Evolutionary conservation across 306 rosid species (phyloP).

Genomic region (Castanospermum australe): DNA sequence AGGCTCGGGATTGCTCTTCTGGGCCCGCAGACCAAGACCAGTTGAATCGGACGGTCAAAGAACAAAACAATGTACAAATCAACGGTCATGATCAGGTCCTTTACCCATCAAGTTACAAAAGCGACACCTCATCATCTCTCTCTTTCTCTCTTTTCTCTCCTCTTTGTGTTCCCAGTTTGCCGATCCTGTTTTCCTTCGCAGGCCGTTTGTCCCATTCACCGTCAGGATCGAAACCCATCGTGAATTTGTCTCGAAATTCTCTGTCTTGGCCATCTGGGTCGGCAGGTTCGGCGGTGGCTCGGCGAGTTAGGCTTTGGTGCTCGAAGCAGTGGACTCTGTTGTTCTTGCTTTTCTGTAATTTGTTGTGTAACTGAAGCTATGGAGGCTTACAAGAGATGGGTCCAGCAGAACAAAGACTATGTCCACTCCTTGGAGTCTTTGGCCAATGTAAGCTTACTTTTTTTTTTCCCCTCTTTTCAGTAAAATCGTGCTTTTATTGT

Average conservation of each 20-base stretch:
- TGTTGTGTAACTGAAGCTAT: constrained; percentile 32
- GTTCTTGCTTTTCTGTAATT: neutral
- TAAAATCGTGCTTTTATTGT: neutral
- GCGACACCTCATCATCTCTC: too few species aligned
- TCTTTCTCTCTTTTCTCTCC: too few species aligned
- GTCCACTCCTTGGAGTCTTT: constrained; percentile 69
- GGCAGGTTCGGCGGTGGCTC: neutral
- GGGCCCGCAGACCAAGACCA: too few species aligned
- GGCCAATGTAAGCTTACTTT: constrained; percentile 54
- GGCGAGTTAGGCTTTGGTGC: neutral
- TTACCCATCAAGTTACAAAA: too few species aligned
- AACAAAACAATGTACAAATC: too few species aligned
- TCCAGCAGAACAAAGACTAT: constrained; percentile 63
- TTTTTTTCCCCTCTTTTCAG: neutral
- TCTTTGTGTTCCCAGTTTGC: too few species aligned
- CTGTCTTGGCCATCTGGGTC: constrained; percentile 6
- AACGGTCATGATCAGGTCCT: too few species aligned
- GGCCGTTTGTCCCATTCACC: neutral
- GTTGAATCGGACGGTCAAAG: too few species aligned
- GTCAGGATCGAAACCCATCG: neutral
- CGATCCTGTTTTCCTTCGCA: neutral
- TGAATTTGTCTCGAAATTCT: neutral
- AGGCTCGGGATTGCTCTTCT: too few species aligned
- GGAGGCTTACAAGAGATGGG: constrained; percentile 76
- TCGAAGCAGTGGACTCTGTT: neutral